Conservation (phyloP, 2,329 filamentous ascomycete species). For the Cladosporium sp. region DNA sequence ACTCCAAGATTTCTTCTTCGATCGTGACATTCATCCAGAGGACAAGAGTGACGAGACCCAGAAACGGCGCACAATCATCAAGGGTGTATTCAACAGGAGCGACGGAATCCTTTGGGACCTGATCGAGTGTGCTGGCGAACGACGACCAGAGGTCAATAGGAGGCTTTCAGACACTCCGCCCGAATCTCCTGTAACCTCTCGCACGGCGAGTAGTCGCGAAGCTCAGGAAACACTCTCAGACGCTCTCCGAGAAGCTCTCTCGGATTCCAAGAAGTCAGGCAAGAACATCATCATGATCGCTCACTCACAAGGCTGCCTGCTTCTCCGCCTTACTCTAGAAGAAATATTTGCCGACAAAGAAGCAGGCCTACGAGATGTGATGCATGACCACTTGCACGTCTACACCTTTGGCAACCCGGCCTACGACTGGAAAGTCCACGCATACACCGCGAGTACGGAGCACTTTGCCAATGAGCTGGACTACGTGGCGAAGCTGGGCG, state of each 20-base stretch:
- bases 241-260: constrained; percentile 1
- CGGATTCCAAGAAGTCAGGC: constrained; percentile 2
- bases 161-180: background rate
- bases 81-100: constrained; percentile 14
- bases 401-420: constrained; percentile 16
- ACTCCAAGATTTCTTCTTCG: constrained; percentile 17
- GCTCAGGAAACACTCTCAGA: background rate
- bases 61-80: constrained; percentile 2
- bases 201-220: constrained; percentile 9
- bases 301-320: constrained; percentile 17
- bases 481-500: constrained; percentile 12
- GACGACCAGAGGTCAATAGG: background rate
- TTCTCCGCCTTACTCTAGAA: constrained; percentile 7
- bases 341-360: background rate
- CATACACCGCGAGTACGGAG: constrained; percentile 10
- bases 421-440: constrained; percentile 15
- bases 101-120: constrained; percentile 16
- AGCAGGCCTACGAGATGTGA: background rate
- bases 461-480: constrained; percentile 17
- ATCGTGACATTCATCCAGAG: background rate
- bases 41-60: background rate
- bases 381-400: background rate
- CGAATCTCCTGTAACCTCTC: background rate
- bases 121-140: constrained; percentile 15
- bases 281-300: constrained; percentile 14